A percentile compares a stretch with the other conserved stretches of the same genome.
Evolutionary conservation across 2,329 filamentous ascomycete genomes (phyloP).

Genomic region (Phialemoniopsis sp.): DNA sequence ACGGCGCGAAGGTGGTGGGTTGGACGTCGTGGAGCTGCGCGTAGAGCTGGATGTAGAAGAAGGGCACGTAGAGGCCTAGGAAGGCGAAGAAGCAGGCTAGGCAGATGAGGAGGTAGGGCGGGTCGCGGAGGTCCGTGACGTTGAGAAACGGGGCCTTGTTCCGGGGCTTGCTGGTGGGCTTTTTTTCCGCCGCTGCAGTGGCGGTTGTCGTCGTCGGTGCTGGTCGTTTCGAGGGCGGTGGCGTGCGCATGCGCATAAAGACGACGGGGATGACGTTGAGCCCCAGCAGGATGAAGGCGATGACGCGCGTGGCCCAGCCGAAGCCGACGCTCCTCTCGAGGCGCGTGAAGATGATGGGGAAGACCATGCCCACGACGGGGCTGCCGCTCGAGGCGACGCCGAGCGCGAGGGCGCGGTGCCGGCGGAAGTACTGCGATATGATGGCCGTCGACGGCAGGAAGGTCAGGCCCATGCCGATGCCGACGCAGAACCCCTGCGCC

Average conservation of each 20-base stretch:
- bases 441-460: constrained; percentile 30
- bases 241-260: constrained; percentile 30
- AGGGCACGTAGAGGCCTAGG: constrained; percentile 41
- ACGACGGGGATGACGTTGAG: constrained; percentile 29
- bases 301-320: constrained; percentile 33
- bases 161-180: constrained; percentile 1
- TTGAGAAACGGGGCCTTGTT: constrained; percentile 20
- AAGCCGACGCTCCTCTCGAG: constrained; percentile 30
- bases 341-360: constrained; percentile 36
- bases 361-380: constrained; percentile 36
- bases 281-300: constrained; percentile 46
- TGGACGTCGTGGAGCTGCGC: constrained; percentile 32
- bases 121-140: constrained; percentile 27
- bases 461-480: constrained; percentile 27
- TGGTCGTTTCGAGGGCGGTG: background rate
- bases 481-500: constrained; percentile 31
- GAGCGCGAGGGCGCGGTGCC: constrained; percentile 23
- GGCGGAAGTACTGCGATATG: constrained; percentile 33
- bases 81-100: constrained; percentile 32
- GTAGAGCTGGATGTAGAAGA: constrained; percentile 42
- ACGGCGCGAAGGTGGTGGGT: constrained; percentile 25
- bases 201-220: constrained; percentile 8
- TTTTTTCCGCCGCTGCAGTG: constrained; percentile 4
- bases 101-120: constrained; percentile 30
- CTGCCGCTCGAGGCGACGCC: constrained; percentile 27